Conservation (phyloP, 768 basidiomycete species). For the Ramaria sp. region DNA sequence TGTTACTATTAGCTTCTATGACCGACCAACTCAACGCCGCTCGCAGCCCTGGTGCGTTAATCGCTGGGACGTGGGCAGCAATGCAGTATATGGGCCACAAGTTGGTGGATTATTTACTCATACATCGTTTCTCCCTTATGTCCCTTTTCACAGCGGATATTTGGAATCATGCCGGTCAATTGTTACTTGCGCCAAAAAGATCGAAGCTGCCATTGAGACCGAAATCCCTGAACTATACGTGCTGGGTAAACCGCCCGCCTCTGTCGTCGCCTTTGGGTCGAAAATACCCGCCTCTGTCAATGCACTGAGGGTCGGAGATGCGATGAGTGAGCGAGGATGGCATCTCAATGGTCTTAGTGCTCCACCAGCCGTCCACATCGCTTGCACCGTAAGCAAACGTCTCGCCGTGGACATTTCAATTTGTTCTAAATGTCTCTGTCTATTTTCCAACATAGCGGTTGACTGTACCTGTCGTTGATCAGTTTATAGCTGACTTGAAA, state of each 20-base stretch:
- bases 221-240: conserved; percentile 79
- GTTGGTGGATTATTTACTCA: conserved; percentile 30
- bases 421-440: too few species aligned
- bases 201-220: conserved; percentile 52
- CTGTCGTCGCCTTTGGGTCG: conserved; percentile 82
- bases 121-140: neutral
- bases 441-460: conserved; percentile 41
- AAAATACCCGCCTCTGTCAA: conserved; percentile 43
- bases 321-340: conserved; percentile 81
- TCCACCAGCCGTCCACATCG: conserved; percentile 84
- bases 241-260: conserved; percentile 81
- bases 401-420: conserved; percentile 7
- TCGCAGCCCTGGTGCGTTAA: conserved; percentile 74
- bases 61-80: conserved; percentile 95
- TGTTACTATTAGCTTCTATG: neutral
- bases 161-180: conserved; percentile 75
- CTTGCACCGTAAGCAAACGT: conserved; percentile 63
- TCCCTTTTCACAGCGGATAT: conserved; percentile 54
- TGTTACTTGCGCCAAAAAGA: conserved; percentile 58
- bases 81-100: conserved; percentile 87
- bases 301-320: conserved; percentile 84
- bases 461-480: conserved; percentile 66
- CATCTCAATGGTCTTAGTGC: conserved; percentile 76
- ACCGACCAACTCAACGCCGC: neutral
- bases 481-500: conserved; percentile 77